Base-by-base conservation (phyloP, 1,284 basidiomycete species). In the Tilletia horrida region DNA sequence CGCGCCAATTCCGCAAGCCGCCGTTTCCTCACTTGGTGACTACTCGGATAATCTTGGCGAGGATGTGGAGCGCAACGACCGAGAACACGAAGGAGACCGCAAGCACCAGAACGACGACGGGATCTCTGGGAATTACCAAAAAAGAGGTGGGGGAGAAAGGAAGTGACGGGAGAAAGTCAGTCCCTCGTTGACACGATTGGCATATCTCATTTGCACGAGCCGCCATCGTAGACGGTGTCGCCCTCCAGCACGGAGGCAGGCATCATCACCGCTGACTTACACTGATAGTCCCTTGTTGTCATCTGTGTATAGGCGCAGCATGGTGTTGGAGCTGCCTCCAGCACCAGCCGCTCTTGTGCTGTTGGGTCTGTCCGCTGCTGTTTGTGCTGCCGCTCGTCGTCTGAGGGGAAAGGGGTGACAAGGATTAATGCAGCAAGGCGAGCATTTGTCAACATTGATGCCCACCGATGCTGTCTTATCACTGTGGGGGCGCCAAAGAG, bases 11-110 rank as follows among this genome's bases (percentile, higher is more conserved):
- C 7, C 45, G 7, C 45, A 18, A 3, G 6, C 7, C 18, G 4
- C 7, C 45, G 45, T 18, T 6, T 18, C 31, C 44, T 79, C 86
- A 93, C 85, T 93, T 93, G 75, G 91, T 88, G 84, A 96, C 92
- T 65, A 88, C 88, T 73, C 92, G 88, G 82, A 95, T 92, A 82
- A 96, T 85, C 85, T 97, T 97, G 78, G 92, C 93, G 67, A 93
- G 90, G 82, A 98, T 95, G 84, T 98, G 95, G 61, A 98, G 90
- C 88, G 94, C 93, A 87, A 98, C 97, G 82, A 98, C 97, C 68
- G 93, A 96, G 67, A 90, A 93, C 84, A 98, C 97, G 87, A 98
- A 98, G 42, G 92, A 93, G 70, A 98, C 88, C 27, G 95, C 96
- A 50, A 98, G 89, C 72, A 97, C 91, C 70, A 97, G 89, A 73